These are phyloP conservation scores for Dothideomycetidae sp. DNA, from an alignment of 2,329 filamentous ascomycete species.

Conservation along the genomic window DNA sequence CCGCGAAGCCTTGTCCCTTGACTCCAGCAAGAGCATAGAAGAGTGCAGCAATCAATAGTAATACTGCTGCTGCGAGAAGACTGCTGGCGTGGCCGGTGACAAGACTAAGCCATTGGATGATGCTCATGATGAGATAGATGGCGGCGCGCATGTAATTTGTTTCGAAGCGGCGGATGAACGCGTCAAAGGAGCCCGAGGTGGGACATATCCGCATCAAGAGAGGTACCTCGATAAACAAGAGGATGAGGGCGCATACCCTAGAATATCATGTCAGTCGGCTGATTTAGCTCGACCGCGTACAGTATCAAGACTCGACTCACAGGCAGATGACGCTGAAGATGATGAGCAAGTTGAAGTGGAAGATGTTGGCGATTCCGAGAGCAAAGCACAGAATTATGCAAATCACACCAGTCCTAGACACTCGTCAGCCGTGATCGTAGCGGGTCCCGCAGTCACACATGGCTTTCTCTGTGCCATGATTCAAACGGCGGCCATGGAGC, in stretches of 20 bases:
- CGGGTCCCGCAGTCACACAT: too few relatives aligned
- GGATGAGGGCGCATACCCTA: conserved; percentile 35
- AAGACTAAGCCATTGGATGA: conserved; percentile 73
- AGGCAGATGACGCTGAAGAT: conserved; percentile 43
- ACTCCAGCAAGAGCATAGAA: conserved; percentile 72
- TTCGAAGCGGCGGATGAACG: conserved; percentile 76
- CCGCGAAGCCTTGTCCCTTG: conserved; percentile 74
- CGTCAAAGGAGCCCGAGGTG: conserved; percentile 78
- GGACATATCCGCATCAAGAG: conserved; percentile 95
- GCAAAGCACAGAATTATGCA: conserved; percentile 53
- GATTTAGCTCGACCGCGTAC: neutral
- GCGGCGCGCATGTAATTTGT: conserved; percentile 94
- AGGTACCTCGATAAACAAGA: conserved; percentile 56
- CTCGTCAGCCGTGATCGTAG: conserved; percentile 14
- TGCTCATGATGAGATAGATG: conserved; percentile 68
- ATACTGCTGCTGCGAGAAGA: conserved; percentile 72
- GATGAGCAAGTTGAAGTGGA: conserved; percentile 45
- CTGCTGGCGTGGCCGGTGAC: conserved; percentile 48
- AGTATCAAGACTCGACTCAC: conserved; percentile 22
- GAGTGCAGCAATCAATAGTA: conserved; percentile 59
- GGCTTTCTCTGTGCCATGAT: conserved; percentile 3
- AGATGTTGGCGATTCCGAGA: conserved; percentile 54
- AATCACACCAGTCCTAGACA: conserved; percentile 39
- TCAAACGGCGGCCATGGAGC: neutral
- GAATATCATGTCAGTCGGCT: neutral